Percentiles rank a stretch among this genome's conserved stretches.
These are phyloP conservation scores for Aspergillus conjunctus DNA, from an alignment of 495 filamentous ascomycete genomes.

Conservation along the genomic window DNA sequence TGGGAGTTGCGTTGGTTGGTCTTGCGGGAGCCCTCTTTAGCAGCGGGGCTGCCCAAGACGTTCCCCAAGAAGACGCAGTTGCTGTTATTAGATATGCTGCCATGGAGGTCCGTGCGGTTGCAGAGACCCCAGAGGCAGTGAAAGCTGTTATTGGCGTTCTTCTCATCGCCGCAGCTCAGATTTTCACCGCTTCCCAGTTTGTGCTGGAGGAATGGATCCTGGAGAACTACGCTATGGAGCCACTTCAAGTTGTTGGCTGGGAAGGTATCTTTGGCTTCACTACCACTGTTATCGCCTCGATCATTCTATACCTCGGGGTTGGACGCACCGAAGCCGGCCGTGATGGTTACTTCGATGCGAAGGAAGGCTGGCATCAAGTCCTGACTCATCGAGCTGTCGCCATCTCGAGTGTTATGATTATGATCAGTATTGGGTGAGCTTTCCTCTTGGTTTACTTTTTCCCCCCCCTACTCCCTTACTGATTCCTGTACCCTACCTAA, in stretches of 20 bases:
- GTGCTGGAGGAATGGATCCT: slow-evolving; percentile 94
- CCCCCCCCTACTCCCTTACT: slow-evolving; percentile 1
- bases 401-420: slow-evolving; percentile 79
- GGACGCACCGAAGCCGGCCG: slow-evolving; percentile 73
- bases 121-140: slow-evolving; percentile 60
- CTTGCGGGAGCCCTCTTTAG: slow-evolving; percentile 81
- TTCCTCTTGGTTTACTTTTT: slow-evolving; percentile 1
- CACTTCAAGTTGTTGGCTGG: slow-evolving; percentile 91
- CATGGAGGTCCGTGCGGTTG: slow-evolving; percentile 31
- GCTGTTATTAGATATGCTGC: slow-evolving; percentile 32
- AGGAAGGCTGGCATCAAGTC: slow-evolving; percentile 80
- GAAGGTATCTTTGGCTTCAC: slow-evolving; percentile 90
- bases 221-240: slow-evolving; percentile 84
- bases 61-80: slow-evolving; percentile 35
- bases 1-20: slow-evolving; percentile 87
- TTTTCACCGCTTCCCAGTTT: slow-evolving; percentile 96
- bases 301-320: slow-evolving; percentile 73
- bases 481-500: not conserved
- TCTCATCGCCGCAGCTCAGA: slow-evolving; percentile 89
- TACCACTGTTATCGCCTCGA: slow-evolving; percentile 79
- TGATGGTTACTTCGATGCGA: slow-evolving; percentile 86
- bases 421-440: slow-evolving; percentile 92
- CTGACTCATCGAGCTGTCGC: slow-evolving; percentile 67
- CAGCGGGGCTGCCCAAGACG: slow-evolving; percentile 55
- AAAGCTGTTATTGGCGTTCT: slow-evolving; percentile 78